Base-by-base conservation (phyloP, 2,329 filamentous ascomycete genomes). In the Diaporthe capsici region DNA sequence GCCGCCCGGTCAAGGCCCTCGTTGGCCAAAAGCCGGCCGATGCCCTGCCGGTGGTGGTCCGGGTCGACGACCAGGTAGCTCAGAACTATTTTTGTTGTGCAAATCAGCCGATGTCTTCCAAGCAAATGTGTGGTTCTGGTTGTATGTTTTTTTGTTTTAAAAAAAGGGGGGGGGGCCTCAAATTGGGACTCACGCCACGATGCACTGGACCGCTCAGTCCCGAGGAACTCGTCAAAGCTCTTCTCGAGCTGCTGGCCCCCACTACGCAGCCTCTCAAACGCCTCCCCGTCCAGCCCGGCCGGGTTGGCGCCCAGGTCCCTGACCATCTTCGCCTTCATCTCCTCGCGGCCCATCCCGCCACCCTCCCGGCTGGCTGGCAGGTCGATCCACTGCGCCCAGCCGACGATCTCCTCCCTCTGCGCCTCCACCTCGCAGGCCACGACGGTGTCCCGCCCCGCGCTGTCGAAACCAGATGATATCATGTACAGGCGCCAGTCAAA, bases 41-140 rank as follows among this genome's bases (percentile, higher is more conserved):
- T 75, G 3, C 81, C 81, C n/a, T 78, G 77, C 22, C 81, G 76
- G 5, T 81, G 77, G n/a, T 82, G 77, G 3, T 60, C 20, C 0
- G 81, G 80, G n/a, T 81, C 78, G 4, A 82, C 73, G 2, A 75
- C 74, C 2, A 82, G 75, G 12, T 77, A 51, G 47, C 78, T 76
- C 4, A 81, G 75, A 39, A 79, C 81, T 82, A 17, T 39, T 7
- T 22, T 10, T 15, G 34, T 7, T 9, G 8, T 0, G 25, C 17
- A n/a, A 8, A 25, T 67, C 12, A 68, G 68, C 39, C 57, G 34
- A 10, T 8, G 2, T 25, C 9, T 22, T 22, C 25, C 4, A 37
- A 47, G 15, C 6, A 4, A 5, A 44, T 44, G 28, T 15, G 12
- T 31, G 15, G 31, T 34, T 57, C 25, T 57, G 25, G 25, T 22